Evolutionary conservation across 129 eudicot species (phyloP), one percentile per base, ranked within the genome.

Genomic region (Ambrosia artemisiifolia): DNA sequence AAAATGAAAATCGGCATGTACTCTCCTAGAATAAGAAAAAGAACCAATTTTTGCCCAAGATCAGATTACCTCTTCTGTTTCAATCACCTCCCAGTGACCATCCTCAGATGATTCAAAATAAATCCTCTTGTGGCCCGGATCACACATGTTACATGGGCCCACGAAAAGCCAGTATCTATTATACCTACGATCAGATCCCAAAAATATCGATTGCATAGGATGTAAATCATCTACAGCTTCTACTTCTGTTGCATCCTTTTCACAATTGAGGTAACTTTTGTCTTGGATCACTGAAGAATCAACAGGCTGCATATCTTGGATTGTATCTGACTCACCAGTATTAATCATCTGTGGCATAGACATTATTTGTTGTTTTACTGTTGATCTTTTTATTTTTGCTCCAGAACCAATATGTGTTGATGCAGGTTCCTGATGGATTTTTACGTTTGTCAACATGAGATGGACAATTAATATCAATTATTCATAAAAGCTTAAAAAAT

Each of bases 101-200:
- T 94, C 99, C 75, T 94, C 99, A 20, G 99, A 94, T 42, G 96
- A 94, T 79, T 94, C 97, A 80, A 94, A 85, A 69, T 94, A 94
- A 32, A 94, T 80, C 74, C 97, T 80, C 84, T 74, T 86, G 73
- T 94, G 97, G 16, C 99, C 99, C 6, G 87, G 93, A 86, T 94
- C 97, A 75, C 55, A 50, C 36, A 69, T 81, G 81, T 77, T 79
- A 72, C 96, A 94, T 18, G 97, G 99, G 57, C 99, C 99, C 82
- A 94, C 75, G 82, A 94, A 94, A 13, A 94, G 75, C 99, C 99
- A 94, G 68, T 94, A 94, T 79, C 93, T 81, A 76, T 94, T 90
- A 76, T 88, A 90, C 70, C 97, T 85, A 56, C 99, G 93, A 78
- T 94, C 99, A 18, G 97, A 90, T 50, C 99, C 99, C 73, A 94